Percentiles rank a stretch among this genome's conserved stretches.
Conservation (phyloP, 176 grass and related monocot genomes). For the Musa beccarii region DNA sequence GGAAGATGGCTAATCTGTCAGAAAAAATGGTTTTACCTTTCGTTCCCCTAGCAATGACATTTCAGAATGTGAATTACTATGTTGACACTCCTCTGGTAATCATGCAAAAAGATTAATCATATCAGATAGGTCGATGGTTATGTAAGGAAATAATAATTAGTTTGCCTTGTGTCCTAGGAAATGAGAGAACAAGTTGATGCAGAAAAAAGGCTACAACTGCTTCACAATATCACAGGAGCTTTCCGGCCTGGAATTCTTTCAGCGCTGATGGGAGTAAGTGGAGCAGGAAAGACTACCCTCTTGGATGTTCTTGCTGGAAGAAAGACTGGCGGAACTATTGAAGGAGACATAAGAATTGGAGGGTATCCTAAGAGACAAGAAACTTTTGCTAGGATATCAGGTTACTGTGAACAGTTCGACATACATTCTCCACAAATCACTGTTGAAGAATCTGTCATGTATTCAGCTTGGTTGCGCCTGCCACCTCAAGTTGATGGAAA, state of each 20-base stretch:
- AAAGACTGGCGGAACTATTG: conserved; percentile 56
- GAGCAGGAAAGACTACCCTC: conserved; percentile 75
- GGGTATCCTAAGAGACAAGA: conserved; percentile 65
- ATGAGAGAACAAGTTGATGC: conserved; percentile 55
- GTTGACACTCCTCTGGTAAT: conserved; percentile 58
- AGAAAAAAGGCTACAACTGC: conserved; percentile 50
- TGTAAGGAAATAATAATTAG: background rate
- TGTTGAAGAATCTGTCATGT: conserved; percentile 53
- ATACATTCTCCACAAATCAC: conserved; percentile 71
- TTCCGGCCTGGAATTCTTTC: conserved; percentile 57
- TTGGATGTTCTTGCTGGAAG: conserved; percentile 75
- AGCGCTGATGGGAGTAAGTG: conserved; percentile 64
- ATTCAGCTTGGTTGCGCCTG: conserved; percentile 68
- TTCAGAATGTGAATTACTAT: conserved; percentile 69
- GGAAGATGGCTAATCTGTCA: conserved; percentile 16
- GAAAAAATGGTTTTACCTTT: conserved; percentile 71
- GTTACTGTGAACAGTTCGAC: conserved; percentile 67
- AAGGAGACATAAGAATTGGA: conserved; percentile 67
- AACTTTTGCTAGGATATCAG: conserved; percentile 75
- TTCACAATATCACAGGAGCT: conserved; percentile 59
- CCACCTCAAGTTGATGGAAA: conserved; percentile 42
- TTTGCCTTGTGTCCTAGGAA: conserved; percentile 31
- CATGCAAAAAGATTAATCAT: background rate
- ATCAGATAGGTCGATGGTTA: background rate
- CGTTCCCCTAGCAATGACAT: conserved; percentile 53